Evolutionary conservation across 192 early-diverging fungal genomes (phyloP), one percentile per base, ranked within the genome.

Genomic region (Backusella morwellensis): DNA sequence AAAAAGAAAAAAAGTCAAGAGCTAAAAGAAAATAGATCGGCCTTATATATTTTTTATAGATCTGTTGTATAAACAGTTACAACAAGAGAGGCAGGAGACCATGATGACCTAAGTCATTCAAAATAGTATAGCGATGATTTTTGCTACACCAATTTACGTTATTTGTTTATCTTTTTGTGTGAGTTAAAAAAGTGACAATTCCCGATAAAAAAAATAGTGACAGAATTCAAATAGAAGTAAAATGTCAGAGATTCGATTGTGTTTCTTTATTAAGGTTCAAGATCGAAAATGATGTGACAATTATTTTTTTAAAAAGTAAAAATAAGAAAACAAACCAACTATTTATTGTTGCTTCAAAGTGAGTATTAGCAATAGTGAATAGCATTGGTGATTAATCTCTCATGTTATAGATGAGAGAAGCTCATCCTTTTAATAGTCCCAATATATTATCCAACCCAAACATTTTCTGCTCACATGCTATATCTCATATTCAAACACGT

Each of bases 91-190:
- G 54, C 54, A 26, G 54, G 23, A 23, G 8, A 26, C 3, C 54
- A 59, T 59, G 54, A 59, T 59, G 54, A 59, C 54, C 54, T 59
- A 26, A 26, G 23, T 59, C 54, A 59, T 59, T 59, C 54, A 59
- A 59, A 59, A 59, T 59, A 59, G 23, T 59, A 59, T 59, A 12
- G 23, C 9, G 26, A 7, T 26, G 21, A 59, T 59, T 59, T 21
- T 59, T 59, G 23, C 54, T 59, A 59, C 54, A 59, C 54, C 54
- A 59, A 59, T 59, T 0, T 59, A 59, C 54, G 23, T 26, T 59
- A 59, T 59, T 59, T 59, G 54, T 59, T 59, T 59, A 59, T 26
- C 23, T 59, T 56, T 56, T 59, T 59, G 54, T 59, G 11, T 59
- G 54, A 21, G 54, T 12, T 59, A 59, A 59, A 59, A 54, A 50